Conservation (phyloP, 768 basidiomycete genomes). For the Phlebiopsis flavidoalba region DNA sequence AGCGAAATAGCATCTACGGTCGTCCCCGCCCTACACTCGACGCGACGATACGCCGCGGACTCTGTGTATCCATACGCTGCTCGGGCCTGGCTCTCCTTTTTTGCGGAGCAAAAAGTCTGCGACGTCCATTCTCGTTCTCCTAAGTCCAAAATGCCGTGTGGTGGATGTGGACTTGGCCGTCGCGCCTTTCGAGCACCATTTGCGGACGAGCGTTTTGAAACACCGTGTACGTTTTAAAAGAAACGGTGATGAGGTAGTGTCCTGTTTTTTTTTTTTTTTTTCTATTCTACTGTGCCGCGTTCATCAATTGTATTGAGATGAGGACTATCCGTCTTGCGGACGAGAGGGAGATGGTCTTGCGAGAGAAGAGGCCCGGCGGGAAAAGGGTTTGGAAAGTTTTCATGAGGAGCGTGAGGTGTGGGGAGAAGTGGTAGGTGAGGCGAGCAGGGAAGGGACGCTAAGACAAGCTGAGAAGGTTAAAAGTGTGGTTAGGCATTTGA, state of each 20-base stretch:
- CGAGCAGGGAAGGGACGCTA: conserved; percentile 82
- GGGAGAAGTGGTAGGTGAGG: conserved; percentile 68
- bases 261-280: no score
- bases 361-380: conserved; percentile 88
- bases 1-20: conserved; percentile 76
- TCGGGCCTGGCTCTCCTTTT: conserved; percentile 48
- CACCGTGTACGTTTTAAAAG: conserved; percentile 89
- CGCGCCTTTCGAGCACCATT: conserved; percentile 70
- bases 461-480: conserved; percentile 76
- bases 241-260: conserved; percentile 94
- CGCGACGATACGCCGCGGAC: conserved; percentile 75
- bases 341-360: conserved; percentile 72
- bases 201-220: conserved; percentile 88
- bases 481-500: neutral
- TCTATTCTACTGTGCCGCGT: conserved; percentile 81
- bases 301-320: conserved; percentile 85
- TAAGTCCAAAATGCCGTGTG: conserved; percentile 63
- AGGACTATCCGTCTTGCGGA: conserved; percentile 93
- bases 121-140: conserved; percentile 89
- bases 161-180: conserved; percentile 31
- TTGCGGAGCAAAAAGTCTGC: conserved; percentile 88
- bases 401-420: conserved; percentile 86
- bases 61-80: conserved; percentile 72
- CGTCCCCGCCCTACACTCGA: conserved; percentile 83
- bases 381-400: conserved; percentile 96